Evolutionary conservation across 2,329 filamentous ascomycete species (phyloP).

Genomic region (Balansia obtecta): DNA sequence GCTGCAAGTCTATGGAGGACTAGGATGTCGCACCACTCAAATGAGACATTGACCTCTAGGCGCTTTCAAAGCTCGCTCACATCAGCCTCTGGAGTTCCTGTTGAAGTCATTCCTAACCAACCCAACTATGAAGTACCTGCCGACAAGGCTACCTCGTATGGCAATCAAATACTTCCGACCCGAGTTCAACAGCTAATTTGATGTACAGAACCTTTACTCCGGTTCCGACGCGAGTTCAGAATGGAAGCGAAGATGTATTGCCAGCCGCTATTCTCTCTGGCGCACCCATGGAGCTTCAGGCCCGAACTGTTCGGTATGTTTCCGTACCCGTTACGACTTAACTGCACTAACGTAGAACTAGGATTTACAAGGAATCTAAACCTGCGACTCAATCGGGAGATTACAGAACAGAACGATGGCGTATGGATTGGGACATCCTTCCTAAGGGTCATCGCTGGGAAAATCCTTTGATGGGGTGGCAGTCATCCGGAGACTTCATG

Average conservation of each 20-base stretch:
- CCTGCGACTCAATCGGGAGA: conserved; percentile 91
- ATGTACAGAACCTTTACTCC: conserved; percentile 69
- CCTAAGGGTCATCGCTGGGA: conserved; percentile 94
- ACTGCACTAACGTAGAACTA: conserved; percentile 22
- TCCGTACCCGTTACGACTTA: neutral
- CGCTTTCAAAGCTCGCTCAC: conserved; percentile 43
- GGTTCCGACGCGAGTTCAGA: conserved; percentile 77
- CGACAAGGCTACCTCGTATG: conserved; percentile 85
- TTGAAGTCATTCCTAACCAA: conserved; percentile 41
- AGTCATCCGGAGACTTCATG: conserved; percentile 89
- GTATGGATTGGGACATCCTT: conserved; percentile 97
- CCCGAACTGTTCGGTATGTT: conserved; percentile 77
- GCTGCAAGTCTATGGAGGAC: conserved; percentile 39
- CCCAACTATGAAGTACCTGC: conserved; percentile 71
- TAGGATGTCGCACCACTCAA: conserved; percentile 24
- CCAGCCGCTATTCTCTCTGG: conserved; percentile 82
- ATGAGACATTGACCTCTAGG: conserved; percentile 31
- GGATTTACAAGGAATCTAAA: conserved; percentile 86
- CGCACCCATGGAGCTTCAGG: conserved; percentile 87
- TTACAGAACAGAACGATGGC: conserved; percentile 77
- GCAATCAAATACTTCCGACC: neutral
- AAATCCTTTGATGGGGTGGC: conserved; percentile 97
- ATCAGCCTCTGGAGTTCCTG: conserved; percentile 25
- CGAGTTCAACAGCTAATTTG: neutral
- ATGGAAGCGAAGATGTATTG: conserved; percentile 73